Percentiles rank a stretch among this genome's conserved stretches.
phyloP scores from a whole-genome alignment of 768 basidiomycete species.

The Termitomyces heimii region DNA sequence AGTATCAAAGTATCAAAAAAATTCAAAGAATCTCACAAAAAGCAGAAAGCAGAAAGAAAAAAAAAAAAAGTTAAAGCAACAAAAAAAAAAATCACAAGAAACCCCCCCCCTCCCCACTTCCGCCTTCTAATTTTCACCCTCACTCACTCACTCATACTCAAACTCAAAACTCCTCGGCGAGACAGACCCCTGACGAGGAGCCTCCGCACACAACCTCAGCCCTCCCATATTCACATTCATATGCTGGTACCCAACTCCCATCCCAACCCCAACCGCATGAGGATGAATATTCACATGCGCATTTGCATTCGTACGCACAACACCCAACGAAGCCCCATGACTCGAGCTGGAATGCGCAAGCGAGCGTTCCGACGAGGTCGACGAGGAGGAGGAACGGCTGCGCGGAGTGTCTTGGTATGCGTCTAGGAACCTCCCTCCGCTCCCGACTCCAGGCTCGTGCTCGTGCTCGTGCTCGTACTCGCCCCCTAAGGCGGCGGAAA shows the following conservation, averaged over 20 bases:
- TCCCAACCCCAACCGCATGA: no score
- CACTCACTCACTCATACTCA: no score
- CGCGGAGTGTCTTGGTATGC: slow-evolving; percentile 6
- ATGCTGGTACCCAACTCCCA: background rate
- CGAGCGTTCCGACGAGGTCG: slow-evolving; percentile 14
- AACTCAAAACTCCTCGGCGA: background rate
- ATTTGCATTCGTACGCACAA: no score
- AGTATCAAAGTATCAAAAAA: no score
- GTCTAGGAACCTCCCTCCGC: background rate
- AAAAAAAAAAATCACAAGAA: no score
- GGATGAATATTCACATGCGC: no score
- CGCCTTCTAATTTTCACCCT: no score
- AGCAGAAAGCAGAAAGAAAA: no score
- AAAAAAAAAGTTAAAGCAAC: no score
- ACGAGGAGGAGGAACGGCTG: slow-evolving; percentile 17
- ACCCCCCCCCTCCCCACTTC: no score
- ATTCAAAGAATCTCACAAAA: no score
- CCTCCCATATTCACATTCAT: background rate
- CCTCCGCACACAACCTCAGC: background rate
- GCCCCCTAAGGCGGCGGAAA: background rate
- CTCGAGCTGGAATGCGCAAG: slow-evolving; percentile 16
- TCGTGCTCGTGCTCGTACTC: background rate
- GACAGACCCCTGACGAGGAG: background rate
- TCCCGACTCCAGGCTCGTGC: no score
- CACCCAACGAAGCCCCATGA: slow-evolving; percentile 6